Evolutionary conservation across 192 early-diverging fungal species (phyloP).

Genomic region (Coemansia sp.): DNA sequence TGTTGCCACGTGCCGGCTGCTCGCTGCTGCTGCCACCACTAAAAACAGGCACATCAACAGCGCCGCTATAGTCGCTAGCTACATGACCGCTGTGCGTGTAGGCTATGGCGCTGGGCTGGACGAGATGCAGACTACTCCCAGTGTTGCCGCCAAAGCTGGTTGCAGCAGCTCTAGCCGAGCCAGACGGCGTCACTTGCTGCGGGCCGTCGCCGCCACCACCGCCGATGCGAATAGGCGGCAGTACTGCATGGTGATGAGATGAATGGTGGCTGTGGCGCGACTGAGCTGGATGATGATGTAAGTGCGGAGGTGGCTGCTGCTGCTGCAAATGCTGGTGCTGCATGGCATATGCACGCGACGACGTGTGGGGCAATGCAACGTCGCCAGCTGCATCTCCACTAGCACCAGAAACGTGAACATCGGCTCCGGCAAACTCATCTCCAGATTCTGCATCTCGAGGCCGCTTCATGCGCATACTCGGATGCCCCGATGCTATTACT

Average conservation of each 20-base stretch:
- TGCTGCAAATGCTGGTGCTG: constrained; percentile 12
- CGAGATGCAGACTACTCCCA: constrained; percentile 20
- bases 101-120: constrained; percentile 10
- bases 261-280: constrained; percentile 8
- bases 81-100: not conserved
- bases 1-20: constrained; percentile 3
- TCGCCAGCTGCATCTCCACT: not conserved
- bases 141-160: not conserved
- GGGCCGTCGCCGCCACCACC: not conserved
- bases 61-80: not conserved
- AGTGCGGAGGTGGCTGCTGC: constrained; percentile 11
- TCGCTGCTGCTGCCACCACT: not conserved
- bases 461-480: constrained; percentile 28
- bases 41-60: not conserved
- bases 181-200: not conserved
- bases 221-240: constrained; percentile 35
- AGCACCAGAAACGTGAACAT: not conserved
- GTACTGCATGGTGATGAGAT: constrained; percentile 1
- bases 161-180: not conserved
- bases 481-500: constrained; percentile 7
- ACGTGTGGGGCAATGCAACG: not conserved
- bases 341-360: not conserved
- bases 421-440: constrained; percentile 5
- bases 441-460: constrained; percentile 19
- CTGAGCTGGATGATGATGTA: constrained; percentile 21